Percentiles rank a stretch among this genome's conserved stretches.
phyloP scores from a whole-genome alignment of 768 basidiomycete genomes.

The Tephrocybe sp. region DNA sequence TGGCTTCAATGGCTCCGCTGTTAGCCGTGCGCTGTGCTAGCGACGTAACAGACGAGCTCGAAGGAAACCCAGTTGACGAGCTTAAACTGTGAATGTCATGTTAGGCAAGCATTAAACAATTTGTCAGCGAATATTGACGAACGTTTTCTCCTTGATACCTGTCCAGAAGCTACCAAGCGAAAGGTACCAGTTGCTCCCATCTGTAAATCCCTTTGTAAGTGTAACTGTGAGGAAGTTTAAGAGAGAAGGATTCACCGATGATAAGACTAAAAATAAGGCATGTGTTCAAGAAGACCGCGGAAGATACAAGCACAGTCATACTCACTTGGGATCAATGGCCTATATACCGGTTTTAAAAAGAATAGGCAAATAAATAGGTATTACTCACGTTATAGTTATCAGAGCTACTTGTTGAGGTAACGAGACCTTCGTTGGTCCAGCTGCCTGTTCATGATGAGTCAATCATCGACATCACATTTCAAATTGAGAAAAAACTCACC shows the following conservation, averaged over 20 bases:
- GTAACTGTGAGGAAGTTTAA: background rate
- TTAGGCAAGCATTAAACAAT: background rate
- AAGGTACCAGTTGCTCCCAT: slow-evolving; percentile 41
- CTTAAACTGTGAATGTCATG: slow-evolving; percentile 22
- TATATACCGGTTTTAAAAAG: background rate
- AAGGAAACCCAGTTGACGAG: slow-evolving; percentile 39
- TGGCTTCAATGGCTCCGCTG: slow-evolving; percentile 48
- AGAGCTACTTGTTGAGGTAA: slow-evolving; percentile 37
- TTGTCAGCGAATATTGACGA: background rate
- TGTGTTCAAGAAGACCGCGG: background rate
- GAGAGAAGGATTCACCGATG: slow-evolving; percentile 3
- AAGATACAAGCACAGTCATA: background rate
- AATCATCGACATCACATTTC: background rate
- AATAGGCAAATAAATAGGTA: background rate
- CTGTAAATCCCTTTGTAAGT: background rate
- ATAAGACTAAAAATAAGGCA: background rate
- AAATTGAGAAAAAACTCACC: slow-evolving; percentile 24
- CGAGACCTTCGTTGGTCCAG: slow-evolving; percentile 45
- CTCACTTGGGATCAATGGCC: slow-evolving; percentile 13
- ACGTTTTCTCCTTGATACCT: slow-evolving; percentile 39
- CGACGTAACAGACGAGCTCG: slow-evolving; percentile 35
- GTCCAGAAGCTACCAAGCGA: slow-evolving; percentile 56
- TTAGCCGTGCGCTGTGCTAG: slow-evolving; percentile 43
- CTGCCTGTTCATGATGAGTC: slow-evolving; percentile 23
- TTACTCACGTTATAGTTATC: slow-evolving; percentile 41